Conservation (phyloP, 148 eudicot species). For the Gaultheria prostrata region DNA sequence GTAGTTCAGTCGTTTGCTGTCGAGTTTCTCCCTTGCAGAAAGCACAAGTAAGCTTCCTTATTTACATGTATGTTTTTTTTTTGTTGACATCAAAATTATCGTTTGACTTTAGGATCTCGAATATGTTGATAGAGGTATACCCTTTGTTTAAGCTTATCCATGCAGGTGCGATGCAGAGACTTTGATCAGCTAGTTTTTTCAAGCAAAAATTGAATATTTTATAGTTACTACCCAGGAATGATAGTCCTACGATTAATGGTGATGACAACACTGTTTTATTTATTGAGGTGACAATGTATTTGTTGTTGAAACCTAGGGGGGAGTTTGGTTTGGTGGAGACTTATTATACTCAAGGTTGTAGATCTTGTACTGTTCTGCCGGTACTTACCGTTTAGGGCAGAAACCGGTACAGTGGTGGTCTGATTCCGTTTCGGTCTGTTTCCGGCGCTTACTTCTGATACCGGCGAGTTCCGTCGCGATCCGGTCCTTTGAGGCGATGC, state of each 20-base stretch:
- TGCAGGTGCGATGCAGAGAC: not conserved
- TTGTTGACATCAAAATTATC: not conserved
- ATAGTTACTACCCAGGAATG: not conserved
- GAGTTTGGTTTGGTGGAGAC: not conserved
- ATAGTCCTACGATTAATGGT: not conserved
- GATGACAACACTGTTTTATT: not conserved
- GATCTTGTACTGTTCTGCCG: too few relatives aligned
- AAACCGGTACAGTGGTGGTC: too few relatives aligned
- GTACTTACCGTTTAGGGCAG: too few relatives aligned
- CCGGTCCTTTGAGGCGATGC: too few relatives aligned
- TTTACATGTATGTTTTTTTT: not conserved
- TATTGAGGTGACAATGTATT: not conserved
- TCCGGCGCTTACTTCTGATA: too few relatives aligned
- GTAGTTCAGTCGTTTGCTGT: conserved; percentile 92
- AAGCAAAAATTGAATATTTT: not conserved
- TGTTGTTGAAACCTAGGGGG: not conserved
- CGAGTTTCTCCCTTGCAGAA: conserved; percentile 98
- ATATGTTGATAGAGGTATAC: not conserved
- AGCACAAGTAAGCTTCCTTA: conserved; percentile 61
- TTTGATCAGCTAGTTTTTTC: not conserved
- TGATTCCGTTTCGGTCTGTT: too few relatives aligned
- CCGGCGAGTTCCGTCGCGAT: too few relatives aligned
- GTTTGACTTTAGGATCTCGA: not conserved
- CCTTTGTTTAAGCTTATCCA: not conserved
- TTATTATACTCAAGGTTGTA: too few relatives aligned